Conservation (phyloP, 1,284 basidiomycete species). For the Quambalaria eucalypti region DNA sequence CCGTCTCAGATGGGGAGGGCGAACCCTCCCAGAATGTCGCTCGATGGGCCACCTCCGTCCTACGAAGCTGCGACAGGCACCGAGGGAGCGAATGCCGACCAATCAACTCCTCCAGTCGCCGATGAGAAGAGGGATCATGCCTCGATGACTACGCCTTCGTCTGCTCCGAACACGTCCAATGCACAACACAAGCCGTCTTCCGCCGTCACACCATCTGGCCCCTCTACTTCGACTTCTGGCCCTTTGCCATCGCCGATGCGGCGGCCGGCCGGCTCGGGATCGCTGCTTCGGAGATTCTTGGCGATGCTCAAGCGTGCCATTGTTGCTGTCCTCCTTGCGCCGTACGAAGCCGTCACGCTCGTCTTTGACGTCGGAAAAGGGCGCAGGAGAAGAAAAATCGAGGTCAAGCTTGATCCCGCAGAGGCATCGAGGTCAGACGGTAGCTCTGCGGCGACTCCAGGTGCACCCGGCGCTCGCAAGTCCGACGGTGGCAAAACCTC, state of each 20-base stretch:
- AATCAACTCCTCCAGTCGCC: no score
- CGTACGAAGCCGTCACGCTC: background rate
- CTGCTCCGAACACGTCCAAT: no score
- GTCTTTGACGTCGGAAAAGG: background rate
- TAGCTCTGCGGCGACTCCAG: no score
- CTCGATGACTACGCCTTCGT: background rate
- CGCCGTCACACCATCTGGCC: background rate
- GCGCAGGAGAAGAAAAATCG: background rate
- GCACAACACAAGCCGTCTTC: background rate
- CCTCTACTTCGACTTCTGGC: background rate
- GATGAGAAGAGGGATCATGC: background rate
- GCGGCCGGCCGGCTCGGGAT: no score
- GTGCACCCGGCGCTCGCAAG: no score
- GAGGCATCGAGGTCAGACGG: no score
- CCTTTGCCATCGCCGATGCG: no score
- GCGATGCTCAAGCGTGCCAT: background rate
- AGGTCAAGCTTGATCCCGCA: no score
- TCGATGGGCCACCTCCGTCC: conserved; percentile 9
- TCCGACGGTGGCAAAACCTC: background rate
- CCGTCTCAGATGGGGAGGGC: no score
- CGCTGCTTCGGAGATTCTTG: background rate
- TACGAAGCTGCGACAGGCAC: background rate
- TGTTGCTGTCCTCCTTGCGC: conserved; percentile 4
- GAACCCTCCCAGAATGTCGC: no score
- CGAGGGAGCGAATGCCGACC: no score